Evolutionary conservation across 2,329 filamentous ascomycete species (phyloP), one percentile per base, ranked within the genome.

Genomic region (Diplodia mutila): DNA sequence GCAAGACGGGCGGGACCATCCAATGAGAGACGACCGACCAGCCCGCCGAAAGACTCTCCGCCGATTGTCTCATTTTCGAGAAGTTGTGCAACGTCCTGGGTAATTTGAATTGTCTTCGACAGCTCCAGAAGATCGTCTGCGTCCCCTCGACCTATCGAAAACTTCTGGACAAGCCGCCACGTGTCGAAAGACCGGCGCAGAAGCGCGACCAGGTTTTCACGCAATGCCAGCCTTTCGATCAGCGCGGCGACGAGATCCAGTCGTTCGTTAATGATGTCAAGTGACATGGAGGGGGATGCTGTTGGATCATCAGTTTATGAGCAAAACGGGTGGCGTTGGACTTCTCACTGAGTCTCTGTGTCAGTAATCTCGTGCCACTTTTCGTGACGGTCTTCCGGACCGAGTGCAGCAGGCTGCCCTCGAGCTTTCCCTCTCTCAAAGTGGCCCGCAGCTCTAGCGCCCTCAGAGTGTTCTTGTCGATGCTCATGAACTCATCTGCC

Each of bases 401-500:
- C n/a, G 93, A 91, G 79, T 98, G 93, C 46, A 99, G 82, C 52
- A 99, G 82, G 75, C 94, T 97, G 5, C 95, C 95, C 70, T 90
- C 89, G 48, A 91, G 90, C 23, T 85, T 80, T 2, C 91, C 89
- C 73, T 98, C 94, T 59, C 91, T 87, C 61, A 97, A 88, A 0
- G 95, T 98, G 75, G 89, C 89, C 71, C 92, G 89, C 71, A 99
- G 92, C 78, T 99, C 95, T 4, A 99, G 84, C 1, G 94, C 92
- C 68, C 92, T 87, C 80, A 99, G 85, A 71, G 91, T 97, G 75
- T 94, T 97, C 75, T 91, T 94, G 80, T 99, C 95, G 71, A 99
- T 96, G 61, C 83, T 86, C 92, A 99, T 95, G 70, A 91, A 89
- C 69, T 96, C 88, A 74, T 91, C 84, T 63, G 87, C 85, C 71